These are phyloP conservation scores for Monilinia aucupariae DNA, from an alignment of 2,329 filamentous ascomycete species.

Conservation along the genomic window DNA sequence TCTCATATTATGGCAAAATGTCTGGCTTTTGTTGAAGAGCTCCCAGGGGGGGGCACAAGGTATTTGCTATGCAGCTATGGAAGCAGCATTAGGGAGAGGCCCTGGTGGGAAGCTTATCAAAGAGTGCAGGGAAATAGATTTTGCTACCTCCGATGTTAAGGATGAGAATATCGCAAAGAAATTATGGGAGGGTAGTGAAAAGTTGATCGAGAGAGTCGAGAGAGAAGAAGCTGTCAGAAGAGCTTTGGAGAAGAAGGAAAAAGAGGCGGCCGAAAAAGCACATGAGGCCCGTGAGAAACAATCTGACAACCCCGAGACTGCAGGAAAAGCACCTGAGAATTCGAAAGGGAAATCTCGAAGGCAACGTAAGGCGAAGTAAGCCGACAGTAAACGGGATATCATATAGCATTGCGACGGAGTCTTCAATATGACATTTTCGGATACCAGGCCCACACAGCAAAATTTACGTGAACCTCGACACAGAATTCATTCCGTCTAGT, in stretches of 20 bases:
- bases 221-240: conserved; percentile 64
- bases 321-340: conserved; percentile 34
- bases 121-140: conserved; percentile 75
- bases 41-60: conserved; percentile 79
- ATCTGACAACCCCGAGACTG: conserved; percentile 34
- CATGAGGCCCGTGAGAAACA: conserved; percentile 22
- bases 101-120: conserved; percentile 72
- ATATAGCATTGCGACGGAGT: conserved; percentile 14
- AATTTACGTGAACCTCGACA: not conserved
- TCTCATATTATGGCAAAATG: conserved; percentile 68
- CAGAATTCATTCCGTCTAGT: not conserved
- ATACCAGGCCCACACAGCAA: not conserved
- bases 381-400: not conserved
- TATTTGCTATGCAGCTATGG: conserved; percentile 81
- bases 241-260: conserved; percentile 37
- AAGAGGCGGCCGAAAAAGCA: conserved; percentile 34
- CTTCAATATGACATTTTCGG: conserved; percentile 1
- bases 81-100: conserved; percentile 60
- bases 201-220: conserved; percentile 74
- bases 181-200: conserved; percentile 85
- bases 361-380: conserved; percentile 30
- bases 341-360: conserved; percentile 31
- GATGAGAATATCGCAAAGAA: conserved; percentile 77
- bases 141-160: conserved; percentile 65
- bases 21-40: conserved; percentile 86